These are phyloP conservation scores for Pythium dissimile DNA, from an alignment of 352 stramenopile species.

Conservation along the genomic window DNA sequence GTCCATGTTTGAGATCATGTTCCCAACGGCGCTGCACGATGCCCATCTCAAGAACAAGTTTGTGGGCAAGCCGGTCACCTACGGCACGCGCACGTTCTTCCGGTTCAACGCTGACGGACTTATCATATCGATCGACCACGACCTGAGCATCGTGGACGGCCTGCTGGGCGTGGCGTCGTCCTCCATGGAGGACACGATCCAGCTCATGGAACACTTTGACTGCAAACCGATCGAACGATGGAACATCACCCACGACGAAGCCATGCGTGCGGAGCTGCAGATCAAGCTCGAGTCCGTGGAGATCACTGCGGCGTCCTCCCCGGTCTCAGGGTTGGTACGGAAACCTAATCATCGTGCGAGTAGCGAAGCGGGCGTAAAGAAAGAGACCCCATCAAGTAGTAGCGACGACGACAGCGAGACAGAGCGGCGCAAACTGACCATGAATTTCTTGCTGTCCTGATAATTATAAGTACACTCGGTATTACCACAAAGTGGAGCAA, in stretches of 20 bases:
- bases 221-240: slow-evolving; percentile 7
- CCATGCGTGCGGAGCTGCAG: neutral
- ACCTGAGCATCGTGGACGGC: slow-evolving; percentile 13
- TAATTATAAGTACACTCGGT: neutral
- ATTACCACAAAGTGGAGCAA: neutral
- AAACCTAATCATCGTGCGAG: too few relatives aligned
- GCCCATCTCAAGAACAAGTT: slow-evolving; percentile 18
- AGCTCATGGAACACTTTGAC: slow-evolving; percentile 12
- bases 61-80: slow-evolving; percentile 18
- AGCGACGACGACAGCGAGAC: slow-evolving; percentile 17
- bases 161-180: neutral
- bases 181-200: neutral
- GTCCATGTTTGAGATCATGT: slow-evolving; percentile 25
- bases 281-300: slow-evolving; percentile 12
- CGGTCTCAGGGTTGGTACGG: too few relatives aligned
- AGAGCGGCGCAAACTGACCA: slow-evolving; percentile 20
- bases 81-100: slow-evolving; percentile 21
- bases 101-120: slow-evolving; percentile 23
- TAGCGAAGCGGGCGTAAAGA: neutral
- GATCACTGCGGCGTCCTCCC: neutral
- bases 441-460: slow-evolving; percentile 23
- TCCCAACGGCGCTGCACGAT: slow-evolving; percentile 16
- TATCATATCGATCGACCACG: slow-evolving; percentile 16
- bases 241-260: slow-evolving; percentile 1
- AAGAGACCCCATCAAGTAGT: neutral